These are phyloP conservation scores for Alternaria gaisen DNA, from an alignment of 2,329 filamentous ascomycete genomes.

Conservation along the genomic window DNA sequence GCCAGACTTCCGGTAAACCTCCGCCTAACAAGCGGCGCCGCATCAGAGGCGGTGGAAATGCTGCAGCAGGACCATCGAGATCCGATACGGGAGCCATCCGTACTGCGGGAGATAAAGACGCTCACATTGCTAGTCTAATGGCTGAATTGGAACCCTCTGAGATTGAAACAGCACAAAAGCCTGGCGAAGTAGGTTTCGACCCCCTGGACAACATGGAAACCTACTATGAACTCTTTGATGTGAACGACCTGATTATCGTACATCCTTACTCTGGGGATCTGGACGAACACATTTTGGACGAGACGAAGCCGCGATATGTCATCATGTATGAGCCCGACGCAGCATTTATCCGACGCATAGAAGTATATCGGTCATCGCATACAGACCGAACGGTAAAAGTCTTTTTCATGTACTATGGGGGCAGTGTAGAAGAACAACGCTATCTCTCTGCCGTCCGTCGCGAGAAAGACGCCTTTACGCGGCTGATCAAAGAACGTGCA, in stretches of 20 bases:
- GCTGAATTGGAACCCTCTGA: conserved; percentile 84
- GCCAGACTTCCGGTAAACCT: conserved; percentile 64
- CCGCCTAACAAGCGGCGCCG: conserved; percentile 87
- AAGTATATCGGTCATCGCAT: conserved; percentile 96
- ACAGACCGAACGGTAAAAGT: conserved; percentile 87
- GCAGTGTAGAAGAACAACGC: conserved; percentile 93
- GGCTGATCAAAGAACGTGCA: conserved; percentile 91
- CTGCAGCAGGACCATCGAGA: conserved; percentile 67
- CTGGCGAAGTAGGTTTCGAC: conserved; percentile 74
- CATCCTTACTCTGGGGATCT: conserved; percentile 96
- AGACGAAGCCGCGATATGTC: conserved; percentile 90
- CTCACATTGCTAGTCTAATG: conserved; percentile 83
- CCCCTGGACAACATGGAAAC: conserved; percentile 91
- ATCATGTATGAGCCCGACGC: conserved; percentile 99
- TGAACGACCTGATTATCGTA: conserved; percentile 85
- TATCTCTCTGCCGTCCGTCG: conserved; percentile 89
- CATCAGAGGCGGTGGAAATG: conserved; percentile 77
- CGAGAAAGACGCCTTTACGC: conserved; percentile 96
- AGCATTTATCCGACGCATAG: conserved; percentile 90
- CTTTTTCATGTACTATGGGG: conserved; percentile 96
- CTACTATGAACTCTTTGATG: conserved; percentile 89
- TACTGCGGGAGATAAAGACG: conserved; percentile 81
- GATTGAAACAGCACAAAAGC: conserved; percentile 76
- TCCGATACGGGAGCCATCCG: conserved; percentile 76
- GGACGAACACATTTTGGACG: conserved; percentile 95